Evolutionary conservation across 2,329 filamentous ascomycete genomes (phyloP), one percentile per base, ranked within the genome.

Genomic region (Talaromyces rugulosus): DNA sequence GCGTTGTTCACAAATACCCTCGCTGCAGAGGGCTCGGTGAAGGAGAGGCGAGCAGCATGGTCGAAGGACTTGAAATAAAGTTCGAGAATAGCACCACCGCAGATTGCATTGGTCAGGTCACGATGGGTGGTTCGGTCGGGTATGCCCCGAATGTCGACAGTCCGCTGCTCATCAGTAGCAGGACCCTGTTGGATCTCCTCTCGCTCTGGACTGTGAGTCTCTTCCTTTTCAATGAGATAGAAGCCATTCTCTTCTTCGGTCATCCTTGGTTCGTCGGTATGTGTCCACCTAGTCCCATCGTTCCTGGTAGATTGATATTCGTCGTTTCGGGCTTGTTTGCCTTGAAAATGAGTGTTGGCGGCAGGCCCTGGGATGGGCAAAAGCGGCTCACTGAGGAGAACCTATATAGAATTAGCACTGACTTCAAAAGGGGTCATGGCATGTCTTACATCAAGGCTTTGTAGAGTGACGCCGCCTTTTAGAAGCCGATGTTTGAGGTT

Each of bases 51-150:
- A 4, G 86, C 89, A 52, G 78, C 79, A 34, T 83, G 83, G 58
- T 91, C 87, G 50, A 83, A 75, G 8, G 68, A 70, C 34, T 86
- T 84, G 55, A 92, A 67, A 66, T 84, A 88, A 47, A 94, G 78
- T 65, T 92, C 89, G 11, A 93, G 74, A 11, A 96, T 68, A 65
- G 84, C 80, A 1, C 91, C 91, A 28, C 91, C 91, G 62, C 88
- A 86, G 58, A 95, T 77, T 11, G 82, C 81, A 27, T 82, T 80
- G 3, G 83, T 81, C 62, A 95, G 77, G 65, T 95, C 89, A 54
- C 81, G 81, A 69, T 90, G 85, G 0, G 86, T 89, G 14, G 83
- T 84, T 2, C 78, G 79, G 5, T 87, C 82, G 0, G 87, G 78
- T 1, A 95, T 79, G 62, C 88, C 87, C 40, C 76, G 77, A 56